Conservation (phyloP, 345 rosid genomes). For the Chamaenerion angustifolium region DNA sequence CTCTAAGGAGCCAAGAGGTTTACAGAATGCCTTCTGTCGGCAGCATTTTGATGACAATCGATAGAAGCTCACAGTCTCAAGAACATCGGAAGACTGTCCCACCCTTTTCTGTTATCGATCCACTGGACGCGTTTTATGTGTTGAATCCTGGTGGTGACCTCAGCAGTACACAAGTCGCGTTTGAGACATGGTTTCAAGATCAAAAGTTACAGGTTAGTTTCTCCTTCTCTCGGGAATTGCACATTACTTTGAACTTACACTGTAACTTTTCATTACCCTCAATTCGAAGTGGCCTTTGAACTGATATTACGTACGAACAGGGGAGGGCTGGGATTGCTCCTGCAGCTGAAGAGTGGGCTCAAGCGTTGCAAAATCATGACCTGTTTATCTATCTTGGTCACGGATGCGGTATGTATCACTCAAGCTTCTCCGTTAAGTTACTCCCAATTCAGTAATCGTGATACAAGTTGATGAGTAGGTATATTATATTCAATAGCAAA, state of each 20-base stretch:
- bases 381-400: conserved; percentile 88
- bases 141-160: conserved; percentile 89
- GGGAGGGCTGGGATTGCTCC: conserved; percentile 84
- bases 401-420: conserved; percentile 63
- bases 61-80: conserved; percentile 28
- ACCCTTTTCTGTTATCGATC: conserved; percentile 68
- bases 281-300: neutral
- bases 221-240: too few relatives aligned
- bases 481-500: too few relatives aligned
- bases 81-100: conserved; percentile 22
- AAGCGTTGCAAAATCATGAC: conserved; percentile 66
- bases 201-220: conserved; percentile 61
- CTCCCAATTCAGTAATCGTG: neutral
- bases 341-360: conserved; percentile 45
- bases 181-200: conserved; percentile 77
- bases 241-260: too few relatives aligned
- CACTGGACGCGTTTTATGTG: conserved; percentile 74
- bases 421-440: neutral
- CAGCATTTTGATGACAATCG: conserved; percentile 42
- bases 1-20: conserved; percentile 69
- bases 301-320: conserved; percentile 19
- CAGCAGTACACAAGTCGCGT: conserved; percentile 38
- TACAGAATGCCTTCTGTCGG: conserved; percentile 95
- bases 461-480: neutral
- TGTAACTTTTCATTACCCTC: too few relatives aligned